Conservation (phyloP, 305 asterid genomes). For the Rubia peregrina region DNA sequence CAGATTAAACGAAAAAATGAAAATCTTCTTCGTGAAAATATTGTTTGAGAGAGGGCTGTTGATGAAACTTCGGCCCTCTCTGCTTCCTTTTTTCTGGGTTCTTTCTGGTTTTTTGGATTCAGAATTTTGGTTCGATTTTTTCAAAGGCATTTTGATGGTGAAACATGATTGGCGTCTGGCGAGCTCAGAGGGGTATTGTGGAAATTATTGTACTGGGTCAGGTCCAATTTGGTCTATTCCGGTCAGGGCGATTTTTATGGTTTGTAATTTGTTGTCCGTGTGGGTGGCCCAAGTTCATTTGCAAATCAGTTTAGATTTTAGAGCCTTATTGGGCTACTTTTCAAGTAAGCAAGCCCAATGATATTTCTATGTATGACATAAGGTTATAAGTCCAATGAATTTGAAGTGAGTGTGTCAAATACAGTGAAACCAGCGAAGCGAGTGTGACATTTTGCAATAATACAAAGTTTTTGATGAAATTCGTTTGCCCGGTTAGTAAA, state of each 20-base stretch:
- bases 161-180: not conserved
- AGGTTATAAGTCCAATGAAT: too few species aligned
- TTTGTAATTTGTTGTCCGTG: not conserved
- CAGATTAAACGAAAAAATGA: not conserved
- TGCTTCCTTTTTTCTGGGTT: constrained; percentile 13
- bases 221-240: not conserved
- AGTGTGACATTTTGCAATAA: too few species aligned
- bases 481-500: too few species aligned
- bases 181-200: not conserved
- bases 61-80: constrained; percentile 26
- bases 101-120: constrained; percentile 1
- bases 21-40: constrained; percentile 17
- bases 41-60: constrained; percentile 28
- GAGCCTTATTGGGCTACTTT: not conserved
- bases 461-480: too few species aligned
- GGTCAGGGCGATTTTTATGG: not conserved
- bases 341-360: not conserved
- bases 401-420: too few species aligned
- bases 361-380: too few species aligned
- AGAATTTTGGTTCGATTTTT: not conserved
- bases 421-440: too few species aligned
- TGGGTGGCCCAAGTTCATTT: not conserved
- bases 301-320: not conserved
- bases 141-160: not conserved
- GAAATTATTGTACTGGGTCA: not conserved